Conservation (phyloP, 225 moss, liverwort and hornwort species). For the Neckera pumila region DNA sequence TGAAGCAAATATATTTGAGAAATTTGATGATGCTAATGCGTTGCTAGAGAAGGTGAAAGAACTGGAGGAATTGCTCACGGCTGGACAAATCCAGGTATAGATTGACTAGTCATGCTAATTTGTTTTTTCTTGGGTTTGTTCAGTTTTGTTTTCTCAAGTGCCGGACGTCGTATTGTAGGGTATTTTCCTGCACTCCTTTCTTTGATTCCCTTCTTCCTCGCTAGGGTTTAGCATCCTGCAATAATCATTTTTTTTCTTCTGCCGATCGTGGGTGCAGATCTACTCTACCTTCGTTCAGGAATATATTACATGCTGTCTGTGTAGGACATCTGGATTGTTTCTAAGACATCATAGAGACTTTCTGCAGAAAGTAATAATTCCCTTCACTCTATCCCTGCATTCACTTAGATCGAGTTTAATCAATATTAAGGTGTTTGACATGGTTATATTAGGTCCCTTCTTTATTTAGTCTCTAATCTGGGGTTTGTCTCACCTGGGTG, state of each 20-base stretch:
- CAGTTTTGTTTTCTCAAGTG: constrained; percentile 15
- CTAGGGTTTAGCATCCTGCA: constrained; percentile 1
- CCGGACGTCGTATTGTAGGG: not conserved
- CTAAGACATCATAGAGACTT: constrained; percentile 3
- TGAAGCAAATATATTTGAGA: constrained; percentile 23
- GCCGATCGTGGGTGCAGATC: constrained; percentile 12
- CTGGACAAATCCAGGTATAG: constrained; percentile 35
- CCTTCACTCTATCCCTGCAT: not conserved
- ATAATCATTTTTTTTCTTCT: not conserved
- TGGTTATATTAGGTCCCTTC: not conserved
- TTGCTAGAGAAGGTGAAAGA: constrained; percentile 34
- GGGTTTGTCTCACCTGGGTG: not conserved
- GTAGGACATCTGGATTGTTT: constrained; percentile 14
- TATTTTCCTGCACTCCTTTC: constrained; percentile 6
- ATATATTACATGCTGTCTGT: constrained; percentile 7
- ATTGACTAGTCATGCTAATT: constrained; percentile 5
- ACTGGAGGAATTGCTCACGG: constrained; percentile 25
- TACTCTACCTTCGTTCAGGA: constrained; percentile 7
- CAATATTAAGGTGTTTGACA: not conserved
- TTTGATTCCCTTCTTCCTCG: not conserved
- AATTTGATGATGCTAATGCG: constrained; percentile 35
- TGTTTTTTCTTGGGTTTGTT: not conserved
- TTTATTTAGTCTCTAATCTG: not conserved
- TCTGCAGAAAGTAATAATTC: constrained; percentile 9
- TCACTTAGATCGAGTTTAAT: not conserved